Evolutionary conservation across 129 eudicot species (phyloP), one percentile per base, ranked within the genome.

Genomic region (Helianthus annuus): DNA sequence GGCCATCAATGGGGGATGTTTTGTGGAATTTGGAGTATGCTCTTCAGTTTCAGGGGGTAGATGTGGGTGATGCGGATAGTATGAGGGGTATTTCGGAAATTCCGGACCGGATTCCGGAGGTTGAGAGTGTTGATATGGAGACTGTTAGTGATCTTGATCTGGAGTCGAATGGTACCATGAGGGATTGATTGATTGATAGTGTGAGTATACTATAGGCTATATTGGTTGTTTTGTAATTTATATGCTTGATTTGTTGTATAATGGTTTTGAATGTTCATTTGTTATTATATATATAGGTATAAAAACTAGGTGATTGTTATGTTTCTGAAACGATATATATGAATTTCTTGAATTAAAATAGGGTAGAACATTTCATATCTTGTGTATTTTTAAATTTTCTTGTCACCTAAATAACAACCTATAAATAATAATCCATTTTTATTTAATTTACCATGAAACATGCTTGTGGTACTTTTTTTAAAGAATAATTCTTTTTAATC

Each of bases 1-100:
- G 88, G 77, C 88, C 88, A 34, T 71, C 88, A 73, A 84, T 84
- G 88, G 83, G 88, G 7, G 88, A 84, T 76, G 88, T 84, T 61
- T 39, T 84, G 65, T 84, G 88, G 88, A 84, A 84, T 32, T 68
- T 84, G 77, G 88, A 84, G 74, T 84, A 84, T 68, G 88, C 79
- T 54, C 84, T 84, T n/a, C 82, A 84, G 63, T 72, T 84, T 63
- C 88, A 84, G 44, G 88, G 78, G 40, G 73, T 57, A 34, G 70
- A 22, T 46, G 70, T 54, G 59, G 65, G 52, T 3, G 88, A 80
- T 48, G 82, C 48, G 6, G 80, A 83, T 32, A 79, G 85, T 64
- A 55, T 73, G 34, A 82, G 53, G 46, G 73, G 74, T 27, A 84
- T 76, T 62, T 81, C 85, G 2, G 82, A 80, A 53, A 80, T 84